These are phyloP conservation scores for Phytophthora nicotianae DNA, from an alignment of 352 stramenopile genomes.

Conservation along the genomic window DNA sequence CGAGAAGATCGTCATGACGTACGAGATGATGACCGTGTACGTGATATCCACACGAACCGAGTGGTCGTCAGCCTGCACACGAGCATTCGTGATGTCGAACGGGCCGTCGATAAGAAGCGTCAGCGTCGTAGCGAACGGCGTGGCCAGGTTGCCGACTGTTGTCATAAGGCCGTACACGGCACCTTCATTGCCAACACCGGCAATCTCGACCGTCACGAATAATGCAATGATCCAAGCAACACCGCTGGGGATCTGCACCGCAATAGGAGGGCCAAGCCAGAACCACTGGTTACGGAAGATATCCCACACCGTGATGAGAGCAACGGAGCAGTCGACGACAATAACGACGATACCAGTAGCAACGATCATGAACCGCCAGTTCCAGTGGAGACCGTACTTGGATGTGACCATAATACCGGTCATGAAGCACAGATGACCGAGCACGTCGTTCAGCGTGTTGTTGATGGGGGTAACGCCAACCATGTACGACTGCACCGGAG, in stretches of 20 bases:
- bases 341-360: constrained; percentile 36
- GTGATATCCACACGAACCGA: constrained; percentile 43
- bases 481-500: constrained; percentile 42
- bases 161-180: constrained; percentile 54
- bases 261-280: constrained; percentile 42
- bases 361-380: constrained; percentile 49
- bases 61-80: constrained; percentile 45
- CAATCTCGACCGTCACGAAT: constrained; percentile 53
- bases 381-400: constrained; percentile 55
- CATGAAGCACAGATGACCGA: constrained; percentile 43
- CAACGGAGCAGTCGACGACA: constrained; percentile 37
- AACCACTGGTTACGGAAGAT: constrained; percentile 55
- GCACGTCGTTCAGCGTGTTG: constrained; percentile 41
- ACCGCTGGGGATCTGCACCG: constrained; percentile 40
- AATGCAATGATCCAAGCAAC: constrained; percentile 46
- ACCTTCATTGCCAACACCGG: constrained; percentile 53
- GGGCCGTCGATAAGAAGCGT: constrained; percentile 42
- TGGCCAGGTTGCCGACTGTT: constrained; percentile 44
- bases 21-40: constrained; percentile 47
- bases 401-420: constrained; percentile 38
- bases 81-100: constrained; percentile 48
- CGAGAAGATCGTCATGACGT: constrained; percentile 41
- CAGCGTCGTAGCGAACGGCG: constrained; percentile 45
- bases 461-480: constrained; percentile 46
- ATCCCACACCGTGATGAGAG: constrained; percentile 50